Conservation (phyloP, 1,284 basidiomycete genomes). For the Crepidotus sp. region DNA sequence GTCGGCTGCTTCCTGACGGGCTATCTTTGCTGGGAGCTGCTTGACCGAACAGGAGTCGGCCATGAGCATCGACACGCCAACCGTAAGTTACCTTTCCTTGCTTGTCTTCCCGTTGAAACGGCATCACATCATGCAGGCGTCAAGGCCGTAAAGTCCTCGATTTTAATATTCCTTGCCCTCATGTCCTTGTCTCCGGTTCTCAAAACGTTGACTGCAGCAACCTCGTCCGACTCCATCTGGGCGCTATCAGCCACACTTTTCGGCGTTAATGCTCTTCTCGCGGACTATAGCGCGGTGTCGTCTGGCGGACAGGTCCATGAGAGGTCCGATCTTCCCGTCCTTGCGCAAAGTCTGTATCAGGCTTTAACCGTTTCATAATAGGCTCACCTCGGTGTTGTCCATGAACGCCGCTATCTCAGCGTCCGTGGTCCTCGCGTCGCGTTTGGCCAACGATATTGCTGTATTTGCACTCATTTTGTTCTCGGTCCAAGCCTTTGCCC, state of each 20-base stretch:
- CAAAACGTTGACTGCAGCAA: slow-evolving; percentile 87
- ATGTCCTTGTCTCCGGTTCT: slow-evolving; percentile 88
- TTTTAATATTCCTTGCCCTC: slow-evolving; percentile 82
- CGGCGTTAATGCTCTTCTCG: slow-evolving; percentile 36
- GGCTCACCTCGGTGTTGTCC: slow-evolving; percentile 82
- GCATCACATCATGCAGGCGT: slow-evolving; percentile 39
- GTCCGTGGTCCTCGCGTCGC: slow-evolving; percentile 89
- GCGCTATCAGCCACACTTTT: slow-evolving; percentile 58
- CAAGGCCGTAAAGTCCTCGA: slow-evolving; percentile 62
- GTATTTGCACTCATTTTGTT: slow-evolving; percentile 90
- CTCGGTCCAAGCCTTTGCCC: slow-evolving; percentile 76
- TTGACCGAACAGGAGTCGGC: slow-evolving; percentile 29
- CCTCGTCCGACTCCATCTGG: slow-evolving; percentile 96
- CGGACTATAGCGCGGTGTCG: slow-evolving; percentile 43
- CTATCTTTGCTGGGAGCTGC: slow-evolving; percentile 55
- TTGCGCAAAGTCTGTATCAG: slow-evolving; percentile 15
- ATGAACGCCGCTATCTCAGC: slow-evolving; percentile 94
- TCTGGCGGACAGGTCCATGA: slow-evolving; percentile 39
- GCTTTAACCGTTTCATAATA: slow-evolving; percentile 27
- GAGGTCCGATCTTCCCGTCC: slow-evolving; percentile 27
- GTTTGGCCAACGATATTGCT: slow-evolving; percentile 73
- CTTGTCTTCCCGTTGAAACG: not conserved
- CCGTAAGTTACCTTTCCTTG: slow-evolving; percentile 22
- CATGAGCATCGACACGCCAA: slow-evolving; percentile 21
- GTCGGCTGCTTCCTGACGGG: slow-evolving; percentile 52